Percentiles rank a stretch among this genome's conserved stretches.
These are phyloP conservation scores for Penicillium sp. DNA, from an alignment of 2,329 filamentous ascomycete genomes.

Conservation along the genomic window DNA sequence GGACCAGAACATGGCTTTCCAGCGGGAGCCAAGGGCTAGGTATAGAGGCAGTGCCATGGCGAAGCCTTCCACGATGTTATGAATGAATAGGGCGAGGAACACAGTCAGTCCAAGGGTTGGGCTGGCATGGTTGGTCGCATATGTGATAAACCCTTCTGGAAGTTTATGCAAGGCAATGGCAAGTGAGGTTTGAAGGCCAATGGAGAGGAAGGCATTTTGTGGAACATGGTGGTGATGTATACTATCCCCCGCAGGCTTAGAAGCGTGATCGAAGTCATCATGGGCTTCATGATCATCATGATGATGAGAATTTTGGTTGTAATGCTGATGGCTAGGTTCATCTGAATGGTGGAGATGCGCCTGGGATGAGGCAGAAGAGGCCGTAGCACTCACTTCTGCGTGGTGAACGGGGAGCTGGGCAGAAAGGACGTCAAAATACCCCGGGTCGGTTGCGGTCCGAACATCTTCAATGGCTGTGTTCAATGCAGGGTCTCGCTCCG, in stretches of 20 bases:
- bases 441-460: constrained; percentile 1
- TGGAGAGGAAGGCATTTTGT: constrained; percentile 87
- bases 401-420: constrained; percentile 6
- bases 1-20: constrained; percentile 81
- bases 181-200: constrained; percentile 92
- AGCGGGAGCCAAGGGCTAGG: constrained; percentile 78
- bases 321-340: not conserved
- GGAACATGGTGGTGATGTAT: constrained; percentile 92
- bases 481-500: constrained; percentile 8
- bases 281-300: not conserved
- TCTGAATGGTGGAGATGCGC: not conserved
- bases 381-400: not conserved
- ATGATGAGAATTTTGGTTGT: not conserved
- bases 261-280: constrained; percentile 17
- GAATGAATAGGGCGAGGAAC: constrained; percentile 93
- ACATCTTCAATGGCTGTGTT: constrained; percentile 3
- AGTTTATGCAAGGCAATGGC: constrained; percentile 97
- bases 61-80: constrained; percentile 98
- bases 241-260: constrained; percentile 30
- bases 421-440: constrained; percentile 16
- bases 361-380: constrained; percentile 1
- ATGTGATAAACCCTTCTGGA: constrained; percentile 84
- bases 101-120: constrained; percentile 84
- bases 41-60: constrained; percentile 90
- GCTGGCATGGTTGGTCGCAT: constrained; percentile 95